phyloP scores from a whole-genome alignment of 2,329 filamentous ascomycete species.

The Talaromyces sp. region DNA sequence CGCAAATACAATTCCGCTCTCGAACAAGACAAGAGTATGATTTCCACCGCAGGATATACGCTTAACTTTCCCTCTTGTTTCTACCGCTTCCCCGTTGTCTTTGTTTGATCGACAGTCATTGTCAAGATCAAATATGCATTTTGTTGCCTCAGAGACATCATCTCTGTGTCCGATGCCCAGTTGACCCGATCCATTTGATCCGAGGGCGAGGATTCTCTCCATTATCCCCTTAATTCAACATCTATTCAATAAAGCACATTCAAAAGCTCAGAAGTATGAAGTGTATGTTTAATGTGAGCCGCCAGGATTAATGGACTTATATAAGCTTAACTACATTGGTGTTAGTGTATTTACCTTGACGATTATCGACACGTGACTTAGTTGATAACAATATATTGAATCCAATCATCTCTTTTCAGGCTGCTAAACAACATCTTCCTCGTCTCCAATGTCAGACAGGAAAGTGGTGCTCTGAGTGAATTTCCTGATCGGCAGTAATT shows the following conservation, averaged over 20 bases:
- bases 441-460: too few relatives aligned
- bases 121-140: constrained; percentile 51
- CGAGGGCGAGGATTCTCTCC: constrained; percentile 50
- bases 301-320: not conserved
- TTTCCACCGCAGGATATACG: constrained; percentile 70
- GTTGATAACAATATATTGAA: too few relatives aligned
- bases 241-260: not conserved
- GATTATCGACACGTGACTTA: not conserved
- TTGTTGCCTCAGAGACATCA: constrained; percentile 66
- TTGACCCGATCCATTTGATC: constrained; percentile 75
- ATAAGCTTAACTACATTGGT: not conserved
- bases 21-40: constrained; percentile 73
- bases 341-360: not conserved
- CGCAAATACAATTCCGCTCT: constrained; percentile 59
- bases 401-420: too few relatives aligned
- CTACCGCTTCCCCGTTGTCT: constrained; percentile 21
- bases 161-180: constrained; percentile 68
- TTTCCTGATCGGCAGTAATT: not conserved
- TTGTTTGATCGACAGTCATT: not conserved
- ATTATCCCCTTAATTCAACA: not conserved
- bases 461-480: not conserved
- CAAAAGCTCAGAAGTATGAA: not conserved
- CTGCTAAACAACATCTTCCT: too few relatives aligned
- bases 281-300: not conserved
- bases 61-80: constrained; percentile 19